Evolutionary conservation across 768 basidiomycete genomes (phyloP).

Genomic region (Amanita subjunquillea): DNA sequence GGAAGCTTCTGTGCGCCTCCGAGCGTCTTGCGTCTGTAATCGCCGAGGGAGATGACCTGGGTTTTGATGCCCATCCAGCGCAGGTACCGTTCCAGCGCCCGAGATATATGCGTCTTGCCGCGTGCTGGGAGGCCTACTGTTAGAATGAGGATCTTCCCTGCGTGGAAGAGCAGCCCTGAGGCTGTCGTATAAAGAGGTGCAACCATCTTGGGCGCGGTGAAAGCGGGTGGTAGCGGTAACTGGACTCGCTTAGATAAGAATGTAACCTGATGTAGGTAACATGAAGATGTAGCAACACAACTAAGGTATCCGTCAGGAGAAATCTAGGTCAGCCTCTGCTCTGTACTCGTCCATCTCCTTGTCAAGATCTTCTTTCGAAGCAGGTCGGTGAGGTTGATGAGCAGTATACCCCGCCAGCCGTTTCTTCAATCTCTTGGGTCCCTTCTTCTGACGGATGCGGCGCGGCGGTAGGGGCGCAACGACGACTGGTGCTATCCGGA

Average conservation of each 20-base stretch:
- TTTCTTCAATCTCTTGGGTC: slow-evolving; percentile 66
- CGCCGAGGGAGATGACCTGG: slow-evolving; percentile 88
- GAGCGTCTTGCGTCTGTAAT: slow-evolving; percentile 83
- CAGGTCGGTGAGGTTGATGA: slow-evolving; percentile 2
- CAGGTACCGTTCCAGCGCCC: slow-evolving; percentile 93
- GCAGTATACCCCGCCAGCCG: not conserved
- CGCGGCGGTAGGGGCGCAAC: slow-evolving; percentile 20
- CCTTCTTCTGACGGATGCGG: slow-evolving; percentile 52
- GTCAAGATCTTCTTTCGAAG: slow-evolving; percentile 53
- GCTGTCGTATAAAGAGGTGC: slow-evolving; percentile 95
- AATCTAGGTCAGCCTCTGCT: slow-evolving; percentile 26
- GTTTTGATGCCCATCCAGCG: slow-evolving; percentile 98
- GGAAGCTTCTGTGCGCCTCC: slow-evolving; percentile 86
- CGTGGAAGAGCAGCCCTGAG: slow-evolving; percentile 79
- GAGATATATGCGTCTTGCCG: slow-evolving; percentile 94
- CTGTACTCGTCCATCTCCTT: slow-evolving; percentile 77
- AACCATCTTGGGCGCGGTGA: slow-evolving; percentile 45
- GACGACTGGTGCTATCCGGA: not conserved
- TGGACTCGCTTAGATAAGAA: not conserved
- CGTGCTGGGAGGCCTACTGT: slow-evolving; percentile 91
- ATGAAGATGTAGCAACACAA: slow-evolving; percentile 2
- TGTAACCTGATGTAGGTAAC: not conserved
- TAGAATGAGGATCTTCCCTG: slow-evolving; percentile 89
- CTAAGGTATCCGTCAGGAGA: slow-evolving; percentile 1
- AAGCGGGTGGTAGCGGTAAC: not conserved